phyloP scores from a whole-genome alignment of 176 grass and related monocot genomes.

The Zoysia pacifica region DNA sequence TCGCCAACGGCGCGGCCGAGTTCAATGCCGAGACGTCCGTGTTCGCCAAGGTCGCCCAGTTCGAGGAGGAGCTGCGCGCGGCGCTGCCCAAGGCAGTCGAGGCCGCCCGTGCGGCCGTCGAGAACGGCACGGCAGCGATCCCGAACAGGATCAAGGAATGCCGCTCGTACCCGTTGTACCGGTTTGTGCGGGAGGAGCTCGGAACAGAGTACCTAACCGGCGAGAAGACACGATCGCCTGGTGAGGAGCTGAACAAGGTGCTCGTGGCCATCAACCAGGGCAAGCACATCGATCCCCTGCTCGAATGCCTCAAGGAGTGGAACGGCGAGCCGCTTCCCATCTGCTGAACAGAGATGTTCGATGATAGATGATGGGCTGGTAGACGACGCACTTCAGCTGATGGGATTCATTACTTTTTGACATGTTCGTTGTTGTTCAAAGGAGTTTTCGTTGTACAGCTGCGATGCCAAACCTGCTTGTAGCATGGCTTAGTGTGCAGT shows the following conservation, averaged over 20 bases:
- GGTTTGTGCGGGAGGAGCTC: constrained; percentile 58
- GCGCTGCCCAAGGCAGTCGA: constrained; percentile 52
- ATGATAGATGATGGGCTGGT: too few relatives aligned
- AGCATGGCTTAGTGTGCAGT: not conserved
- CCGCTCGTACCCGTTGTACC: constrained; percentile 62
- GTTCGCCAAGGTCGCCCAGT: constrained; percentile 56
- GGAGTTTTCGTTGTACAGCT: not conserved
- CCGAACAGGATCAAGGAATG: constrained; percentile 58
- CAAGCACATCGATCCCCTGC: constrained; percentile 46
- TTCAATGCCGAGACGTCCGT: constrained; percentile 51
- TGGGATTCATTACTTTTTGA: not conserved
- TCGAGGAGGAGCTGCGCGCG: constrained; percentile 54
- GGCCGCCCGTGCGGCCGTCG: constrained; percentile 15
- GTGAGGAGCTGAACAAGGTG: constrained; percentile 56
- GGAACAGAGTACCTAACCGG: constrained; percentile 40
- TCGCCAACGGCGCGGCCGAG: constrained; percentile 53
- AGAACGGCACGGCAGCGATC: constrained; percentile 35
- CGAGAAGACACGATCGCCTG: constrained; percentile 41
- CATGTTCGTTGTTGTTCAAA: not conserved
- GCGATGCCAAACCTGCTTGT: not conserved
- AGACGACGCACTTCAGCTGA: not conserved
- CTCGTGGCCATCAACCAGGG: constrained; percentile 43
- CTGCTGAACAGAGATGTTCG: not conserved
- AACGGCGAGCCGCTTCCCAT: constrained; percentile 42
- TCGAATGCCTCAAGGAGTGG: constrained; percentile 50